These are phyloP conservation scores for Blumeria hordei DNA, from an alignment of 2,329 filamentous ascomycete species.

Conservation along the genomic window DNA sequence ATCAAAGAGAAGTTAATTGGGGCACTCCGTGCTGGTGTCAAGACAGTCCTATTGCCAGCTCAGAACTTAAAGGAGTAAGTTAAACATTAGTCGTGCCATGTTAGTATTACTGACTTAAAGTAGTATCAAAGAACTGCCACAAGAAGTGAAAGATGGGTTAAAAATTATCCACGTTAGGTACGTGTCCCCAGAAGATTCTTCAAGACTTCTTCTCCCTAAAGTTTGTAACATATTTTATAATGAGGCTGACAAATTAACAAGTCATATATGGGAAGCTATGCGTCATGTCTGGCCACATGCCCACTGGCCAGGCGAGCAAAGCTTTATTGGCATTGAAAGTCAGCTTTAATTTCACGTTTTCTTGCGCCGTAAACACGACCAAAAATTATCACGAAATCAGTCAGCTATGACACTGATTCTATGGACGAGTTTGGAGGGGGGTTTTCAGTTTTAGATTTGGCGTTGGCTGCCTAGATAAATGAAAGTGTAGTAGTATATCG, in stretches of 20 bases:
- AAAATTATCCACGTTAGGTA: constrained; percentile 78
- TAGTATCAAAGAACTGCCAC: constrained; percentile 56
- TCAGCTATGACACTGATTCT: no score
- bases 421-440: no score
- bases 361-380: no score
- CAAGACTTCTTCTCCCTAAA: not conserved
- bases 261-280: constrained; percentile 88
- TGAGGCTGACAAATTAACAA: constrained; percentile 14
- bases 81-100: not conserved
- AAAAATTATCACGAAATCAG: no score
- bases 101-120: constrained; percentile 4
- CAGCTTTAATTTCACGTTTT: constrained; percentile 31
- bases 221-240: constrained; percentile 3
- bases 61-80: constrained; percentile 63
- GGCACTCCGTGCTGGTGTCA: constrained; percentile 75
- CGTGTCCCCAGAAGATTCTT: constrained; percentile 15
- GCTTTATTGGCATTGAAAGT: constrained; percentile 49
- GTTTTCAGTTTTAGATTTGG: no score
- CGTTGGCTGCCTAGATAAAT: no score
- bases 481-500: no score
- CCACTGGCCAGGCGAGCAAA: constrained; percentile 55
- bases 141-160: constrained; percentile 68
- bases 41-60: constrained; percentile 70
- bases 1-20: constrained; percentile 99
- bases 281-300: constrained; percentile 77